Evolutionary conservation across 148 eudicot species (phyloP), one percentile per base, ranked within the genome.

Genomic region (Fagopyrum tataricum): DNA sequence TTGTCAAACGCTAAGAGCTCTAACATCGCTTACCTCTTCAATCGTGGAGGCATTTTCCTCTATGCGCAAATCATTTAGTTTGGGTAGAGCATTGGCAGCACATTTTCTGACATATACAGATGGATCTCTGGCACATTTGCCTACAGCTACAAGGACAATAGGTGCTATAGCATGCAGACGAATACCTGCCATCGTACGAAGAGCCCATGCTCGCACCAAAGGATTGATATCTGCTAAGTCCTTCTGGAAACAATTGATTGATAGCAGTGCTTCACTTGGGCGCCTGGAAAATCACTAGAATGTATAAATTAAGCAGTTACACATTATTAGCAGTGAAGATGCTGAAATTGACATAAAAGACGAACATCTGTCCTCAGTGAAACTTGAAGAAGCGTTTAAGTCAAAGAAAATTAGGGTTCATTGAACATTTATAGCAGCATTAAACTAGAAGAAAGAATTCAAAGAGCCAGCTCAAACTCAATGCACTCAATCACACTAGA

Each of bases 121-220:
- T 76, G 99, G 96, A 85, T 96, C 99, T 83, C 96, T 87, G 2
- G 97, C 94, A 87, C 97, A 90, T 82, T 96, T 96, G 74, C 82
- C 82, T 71, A 89, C 93, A 72, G 99, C 97, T 77, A 86, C 86
- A 76, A 96, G 67, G 79, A 96, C 97, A 70, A 96, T 81, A 71
- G 92, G 94, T 44, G 95, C 85, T 55, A 90, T 86, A 37, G 81
- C 96, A 87, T 96, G 97, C 71, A 96, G 82, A 68, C 99, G 96
- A 56, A 96, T 96, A 71, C 99, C 99, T 14, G 99, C 97, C 99
- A 96, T 96, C 39, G 99, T 87, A 74, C 99, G 99, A 37, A 96
- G 97, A 76, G 99, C 99, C 97, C 97, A 92, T 43, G 99, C 99
- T 74, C 99, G 84, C 73, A 96, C 99, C 84, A 96, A 84, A 78